A percentile compares a stretch with the other conserved stretches of the same genome.
Conservation (phyloP, 495 filamentous ascomycete genomes). For the Aspergillus sparsus region DNA sequence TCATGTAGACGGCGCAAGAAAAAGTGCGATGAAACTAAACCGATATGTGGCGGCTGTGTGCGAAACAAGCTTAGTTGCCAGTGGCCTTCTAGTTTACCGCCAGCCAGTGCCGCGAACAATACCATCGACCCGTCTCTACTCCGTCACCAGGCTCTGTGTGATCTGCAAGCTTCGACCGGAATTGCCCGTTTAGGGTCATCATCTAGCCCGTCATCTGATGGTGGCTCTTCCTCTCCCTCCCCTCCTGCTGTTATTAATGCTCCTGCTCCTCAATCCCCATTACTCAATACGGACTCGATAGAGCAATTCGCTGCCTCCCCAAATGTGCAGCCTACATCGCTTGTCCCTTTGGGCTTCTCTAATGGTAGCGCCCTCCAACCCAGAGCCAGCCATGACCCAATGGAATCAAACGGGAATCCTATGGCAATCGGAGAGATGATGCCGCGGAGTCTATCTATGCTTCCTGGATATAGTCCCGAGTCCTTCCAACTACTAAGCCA, state of each 20-base stretch:
- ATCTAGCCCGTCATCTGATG: conserved; percentile 3
- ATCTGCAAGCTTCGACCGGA: background rate
- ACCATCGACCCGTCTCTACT: background rate
- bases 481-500: conserved; percentile 39
- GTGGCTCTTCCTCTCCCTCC: background rate
- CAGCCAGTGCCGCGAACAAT: conserved; percentile 15
- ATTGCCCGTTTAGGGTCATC: background rate
- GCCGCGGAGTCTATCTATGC: conserved; percentile 35
- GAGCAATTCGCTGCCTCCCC: background rate
- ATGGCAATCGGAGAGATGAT: conserved; percentile 28
- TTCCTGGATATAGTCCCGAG: conserved; percentile 37
- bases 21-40: conserved; percentile 87
- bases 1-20: conserved; percentile 89
- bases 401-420: background rate
- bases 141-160: background rate
- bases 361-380: background rate
- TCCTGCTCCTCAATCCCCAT: conserved; percentile 5
- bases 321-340: conserved; percentile 2
- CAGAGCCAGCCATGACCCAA: background rate
- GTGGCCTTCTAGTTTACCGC: conserved; percentile 33
- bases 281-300: conserved; percentile 3
- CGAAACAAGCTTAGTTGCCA: conserved; percentile 35
- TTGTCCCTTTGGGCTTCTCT: background rate
- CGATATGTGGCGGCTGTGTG: conserved; percentile 62
- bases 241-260: too few species aligned